phyloP scores from a whole-genome alignment of 2,329 filamentous ascomycete genomes.

The Penicillium concentricum region DNA sequence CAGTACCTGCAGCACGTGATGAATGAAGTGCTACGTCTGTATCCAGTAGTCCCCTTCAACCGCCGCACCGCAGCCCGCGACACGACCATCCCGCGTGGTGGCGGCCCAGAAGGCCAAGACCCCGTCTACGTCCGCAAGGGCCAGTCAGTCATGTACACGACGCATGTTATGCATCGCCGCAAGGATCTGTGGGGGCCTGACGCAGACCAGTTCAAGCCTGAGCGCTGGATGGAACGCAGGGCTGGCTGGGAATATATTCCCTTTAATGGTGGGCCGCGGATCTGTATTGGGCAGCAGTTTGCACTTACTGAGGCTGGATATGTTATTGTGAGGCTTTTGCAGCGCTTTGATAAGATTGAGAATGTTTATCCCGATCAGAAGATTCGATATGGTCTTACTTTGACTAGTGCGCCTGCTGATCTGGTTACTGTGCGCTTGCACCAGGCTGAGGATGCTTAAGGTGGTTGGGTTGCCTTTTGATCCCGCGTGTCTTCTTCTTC shows the following conservation, averaged over 20 bases:
- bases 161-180: conserved; percentile 72
- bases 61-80: conserved; percentile 39
- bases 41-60: conserved; percentile 50
- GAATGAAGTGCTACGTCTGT: conserved; percentile 46
- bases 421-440: conserved; percentile 33
- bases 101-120: conserved; percentile 58
- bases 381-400: conserved; percentile 21
- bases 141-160: conserved; percentile 64
- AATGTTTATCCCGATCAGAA: conserved; percentile 22
- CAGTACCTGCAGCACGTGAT: conserved; percentile 39
- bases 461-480: not conserved
- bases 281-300: conserved; percentile 79
- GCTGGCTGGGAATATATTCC: conserved; percentile 68
- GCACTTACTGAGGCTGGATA: conserved; percentile 69
- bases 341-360: conserved; percentile 66
- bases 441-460: conserved; percentile 23
- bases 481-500: not conserved
- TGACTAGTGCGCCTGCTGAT: conserved; percentile 31
- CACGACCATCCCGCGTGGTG: conserved; percentile 52
- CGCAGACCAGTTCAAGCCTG: conserved; percentile 59
- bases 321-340: conserved; percentile 69
- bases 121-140: conserved; percentile 68
- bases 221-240: conserved; percentile 68
- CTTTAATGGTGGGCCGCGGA: conserved; percentile 71
- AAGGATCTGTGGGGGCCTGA: conserved; percentile 50